Conservation (phyloP, 75 land plant genomes). For the Cryptomeria japonica region DNA sequence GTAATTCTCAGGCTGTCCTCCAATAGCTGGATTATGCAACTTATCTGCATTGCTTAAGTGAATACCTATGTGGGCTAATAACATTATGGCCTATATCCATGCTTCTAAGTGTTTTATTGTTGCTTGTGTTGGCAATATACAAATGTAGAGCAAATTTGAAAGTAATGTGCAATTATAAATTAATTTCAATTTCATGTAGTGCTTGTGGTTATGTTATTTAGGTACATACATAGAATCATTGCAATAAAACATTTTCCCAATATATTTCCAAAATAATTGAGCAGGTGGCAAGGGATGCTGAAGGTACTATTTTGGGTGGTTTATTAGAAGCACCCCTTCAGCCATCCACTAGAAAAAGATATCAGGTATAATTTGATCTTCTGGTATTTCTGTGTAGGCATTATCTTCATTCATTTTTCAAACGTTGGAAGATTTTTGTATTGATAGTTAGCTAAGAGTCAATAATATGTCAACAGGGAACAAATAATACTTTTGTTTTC, state of each 20-base stretch:
- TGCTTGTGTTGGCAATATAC: background rate
- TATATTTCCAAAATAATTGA: background rate
- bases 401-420: background rate
- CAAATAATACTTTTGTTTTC: slow-evolving; percentile 82
- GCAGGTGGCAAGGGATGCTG: slow-evolving; percentile 73
- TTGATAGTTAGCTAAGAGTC: background rate
- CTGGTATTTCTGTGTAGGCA: background rate
- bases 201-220: background rate
- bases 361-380: slow-evolving; percentile 52
- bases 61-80: background rate
- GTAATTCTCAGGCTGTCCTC: background rate
- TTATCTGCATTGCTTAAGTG: too few species aligned
- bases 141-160: background rate
- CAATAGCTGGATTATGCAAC: background rate
- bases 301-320: slow-evolving; percentile 89
- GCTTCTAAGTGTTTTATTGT: background rate
- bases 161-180: background rate
- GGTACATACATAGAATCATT: background rate
- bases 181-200: background rate
- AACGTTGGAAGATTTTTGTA: background rate
- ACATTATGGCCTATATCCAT: background rate
- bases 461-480: slow-evolving; percentile 49
- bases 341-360: slow-evolving; percentile 64
- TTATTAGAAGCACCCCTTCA: slow-evolving; percentile 74
- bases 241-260: background rate